Conservation (phyloP, 306 rosid genomes). For the Fragaria ananassa region DNA sequence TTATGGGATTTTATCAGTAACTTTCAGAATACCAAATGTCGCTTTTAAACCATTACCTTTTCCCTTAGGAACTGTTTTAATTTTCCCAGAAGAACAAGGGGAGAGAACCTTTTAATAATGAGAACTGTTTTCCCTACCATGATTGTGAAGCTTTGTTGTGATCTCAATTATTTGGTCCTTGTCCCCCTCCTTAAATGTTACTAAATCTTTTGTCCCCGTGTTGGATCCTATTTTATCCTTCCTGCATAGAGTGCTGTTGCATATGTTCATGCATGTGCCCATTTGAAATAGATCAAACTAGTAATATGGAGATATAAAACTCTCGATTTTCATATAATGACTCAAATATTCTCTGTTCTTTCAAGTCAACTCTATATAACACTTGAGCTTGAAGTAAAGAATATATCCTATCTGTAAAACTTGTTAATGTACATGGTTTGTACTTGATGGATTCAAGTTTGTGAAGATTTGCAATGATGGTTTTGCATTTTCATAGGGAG, state of each 20-base stretch:
- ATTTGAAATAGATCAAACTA: background rate
- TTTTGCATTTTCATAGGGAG: background rate
- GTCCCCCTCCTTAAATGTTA: slow-evolving; percentile 13
- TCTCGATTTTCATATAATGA: background rate
- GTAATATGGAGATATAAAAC: background rate
- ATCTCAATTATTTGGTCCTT: slow-evolving; percentile 7
- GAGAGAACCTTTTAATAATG: background rate
- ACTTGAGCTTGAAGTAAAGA: background rate
- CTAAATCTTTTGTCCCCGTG: slow-evolving; percentile 5
- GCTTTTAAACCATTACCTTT: background rate
- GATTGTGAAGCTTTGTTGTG: slow-evolving; percentile 4
- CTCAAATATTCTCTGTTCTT: background rate
- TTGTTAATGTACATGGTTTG: background rate
- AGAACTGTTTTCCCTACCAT: background rate
- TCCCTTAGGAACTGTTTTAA: background rate
- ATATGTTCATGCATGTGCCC: slow-evolving; percentile 10
- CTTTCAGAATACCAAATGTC: background rate
- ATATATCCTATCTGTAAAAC: slow-evolving; percentile 1
- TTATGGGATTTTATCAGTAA: background rate
- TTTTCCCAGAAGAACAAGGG: background rate
- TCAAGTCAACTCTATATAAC: background rate
- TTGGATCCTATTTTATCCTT: background rate
- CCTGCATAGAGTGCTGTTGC: background rate
- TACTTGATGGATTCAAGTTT: background rate
- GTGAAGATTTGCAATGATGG: background rate